Conservation (phyloP, 257 asterid genomes). For the Ocimum tenuiflorum region DNA sequence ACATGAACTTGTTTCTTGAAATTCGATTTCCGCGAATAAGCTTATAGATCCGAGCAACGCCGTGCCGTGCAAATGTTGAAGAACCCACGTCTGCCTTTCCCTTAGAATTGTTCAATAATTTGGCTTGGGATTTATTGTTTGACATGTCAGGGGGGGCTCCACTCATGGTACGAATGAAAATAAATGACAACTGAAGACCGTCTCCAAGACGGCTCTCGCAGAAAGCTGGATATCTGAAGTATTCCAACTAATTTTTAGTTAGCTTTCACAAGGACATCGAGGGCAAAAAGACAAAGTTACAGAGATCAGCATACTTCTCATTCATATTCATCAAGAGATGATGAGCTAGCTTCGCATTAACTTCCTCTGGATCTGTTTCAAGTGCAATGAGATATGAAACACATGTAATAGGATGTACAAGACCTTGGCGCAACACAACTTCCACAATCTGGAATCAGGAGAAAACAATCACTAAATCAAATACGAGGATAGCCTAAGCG, state of each 20-base stretch:
- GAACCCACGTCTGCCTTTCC: conserved; percentile 58
- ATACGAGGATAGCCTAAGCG: background rate
- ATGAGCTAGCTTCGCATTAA: conserved; percentile 77
- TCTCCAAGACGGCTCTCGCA: conserved; percentile 97
- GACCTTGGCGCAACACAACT: conserved; percentile 95
- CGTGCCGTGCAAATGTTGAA: conserved; percentile 55
- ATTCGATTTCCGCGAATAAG: conserved; percentile 89
- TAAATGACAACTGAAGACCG: conserved; percentile 88
- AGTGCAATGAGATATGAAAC: conserved; percentile 96
- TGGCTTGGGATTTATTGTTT: conserved; percentile 39
- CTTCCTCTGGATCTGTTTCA: conserved; percentile 87
- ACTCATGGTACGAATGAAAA: conserved; percentile 71
- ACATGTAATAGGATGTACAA: conserved; percentile 96
- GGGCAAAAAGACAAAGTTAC: conserved; percentile 1
- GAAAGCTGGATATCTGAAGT: conserved; percentile 89
- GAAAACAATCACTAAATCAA: conserved; percentile 17
- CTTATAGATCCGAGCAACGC: conserved; percentile 93
- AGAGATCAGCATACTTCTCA: conserved; percentile 58
- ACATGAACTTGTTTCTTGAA: conserved; percentile 88
- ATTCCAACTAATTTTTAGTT: conserved; percentile 17
- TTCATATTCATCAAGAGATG: conserved; percentile 94
- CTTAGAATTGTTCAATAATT: conserved; percentile 37
- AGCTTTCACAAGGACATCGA: conserved; percentile 16
- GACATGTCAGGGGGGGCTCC: conserved; percentile 35
- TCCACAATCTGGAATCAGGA: conserved; percentile 65